These are phyloP conservation scores for Thymus mandschuricus DNA, from an alignment of 257 asterid genomes.

Conservation along the genomic window DNA sequence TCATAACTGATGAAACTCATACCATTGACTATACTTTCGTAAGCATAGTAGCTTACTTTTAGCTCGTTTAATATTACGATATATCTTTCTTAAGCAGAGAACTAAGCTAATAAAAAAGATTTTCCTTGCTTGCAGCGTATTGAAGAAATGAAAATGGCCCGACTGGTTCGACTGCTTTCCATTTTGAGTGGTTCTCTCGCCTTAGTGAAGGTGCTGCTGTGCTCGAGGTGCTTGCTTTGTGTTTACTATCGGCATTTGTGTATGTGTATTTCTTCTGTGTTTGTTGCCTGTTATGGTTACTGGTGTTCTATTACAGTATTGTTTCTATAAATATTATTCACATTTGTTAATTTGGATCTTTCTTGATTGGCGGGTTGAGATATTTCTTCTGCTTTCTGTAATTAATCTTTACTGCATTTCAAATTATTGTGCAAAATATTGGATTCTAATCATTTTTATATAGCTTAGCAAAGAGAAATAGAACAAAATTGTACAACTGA, in stretches of 20 bases:
- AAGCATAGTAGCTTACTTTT: neutral
- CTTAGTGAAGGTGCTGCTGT: slow-evolving; percentile 24
- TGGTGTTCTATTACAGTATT: slow-evolving; percentile 16
- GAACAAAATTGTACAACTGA: too few relatives aligned
- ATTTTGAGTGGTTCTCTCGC: slow-evolving; percentile 22
- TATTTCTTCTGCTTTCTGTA: neutral
- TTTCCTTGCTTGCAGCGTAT: slow-evolving; percentile 45
- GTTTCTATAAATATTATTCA: neutral
- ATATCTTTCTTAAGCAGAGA: neutral
- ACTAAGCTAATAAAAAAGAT: slow-evolving; percentile 24
- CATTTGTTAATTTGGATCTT: neutral
- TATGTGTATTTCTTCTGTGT: neutral
- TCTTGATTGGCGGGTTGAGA: neutral
- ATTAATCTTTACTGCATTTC: neutral
- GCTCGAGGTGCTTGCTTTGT: slow-evolving; percentile 29
- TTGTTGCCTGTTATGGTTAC: slow-evolving; percentile 20
- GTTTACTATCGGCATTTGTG: slow-evolving; percentile 30
- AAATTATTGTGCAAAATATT: too few relatives aligned
- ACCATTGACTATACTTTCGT: neutral
- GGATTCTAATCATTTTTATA: too few relatives aligned
- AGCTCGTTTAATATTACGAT: neutral
- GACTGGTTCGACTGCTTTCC: neutral
- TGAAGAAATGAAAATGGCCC: slow-evolving; percentile 44
- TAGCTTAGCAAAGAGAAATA: too few relatives aligned
- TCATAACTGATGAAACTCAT: neutral